A percentile compares a stretch with the other conserved stretches of the same genome.
Conservation (phyloP, 306 rosid species). For the Rosa persica region DNA sequence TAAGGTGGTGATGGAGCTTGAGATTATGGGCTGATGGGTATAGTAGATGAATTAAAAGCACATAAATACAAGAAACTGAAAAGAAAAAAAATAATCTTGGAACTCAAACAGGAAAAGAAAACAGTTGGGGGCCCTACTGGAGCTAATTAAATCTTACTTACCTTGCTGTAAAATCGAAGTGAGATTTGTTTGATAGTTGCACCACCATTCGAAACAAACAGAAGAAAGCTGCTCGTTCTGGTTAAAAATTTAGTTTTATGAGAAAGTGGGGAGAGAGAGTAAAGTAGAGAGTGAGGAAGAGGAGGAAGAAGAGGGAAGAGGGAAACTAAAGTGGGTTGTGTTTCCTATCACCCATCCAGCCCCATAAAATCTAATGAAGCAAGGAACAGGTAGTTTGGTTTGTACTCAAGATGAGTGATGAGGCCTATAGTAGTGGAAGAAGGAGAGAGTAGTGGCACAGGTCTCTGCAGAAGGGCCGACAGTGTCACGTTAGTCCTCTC, state of each 20-base stretch:
- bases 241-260: slow-evolving; percentile 9
- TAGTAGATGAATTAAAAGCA: neutral
- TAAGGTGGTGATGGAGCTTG: slow-evolving; percentile 32
- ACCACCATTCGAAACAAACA: slow-evolving; percentile 16
- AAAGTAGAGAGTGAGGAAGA: slow-evolving; percentile 2
- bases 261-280: slow-evolving; percentile 21
- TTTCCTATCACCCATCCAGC: slow-evolving; percentile 79
- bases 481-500: slow-evolving; percentile 76
- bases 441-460: slow-evolving; percentile 7
- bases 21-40: slow-evolving; percentile 4
- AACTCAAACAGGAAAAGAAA: slow-evolving; percentile 17
- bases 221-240: slow-evolving; percentile 2
- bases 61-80: neutral
- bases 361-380: slow-evolving; percentile 35
- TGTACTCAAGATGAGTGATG: slow-evolving; percentile 43
- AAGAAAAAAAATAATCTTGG: neutral
- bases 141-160: slow-evolving; percentile 27
- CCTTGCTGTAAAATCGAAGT: slow-evolving; percentile 27
- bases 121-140: slow-evolving; percentile 38
- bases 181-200: slow-evolving; percentile 39
- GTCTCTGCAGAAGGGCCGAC: slow-evolving; percentile 66
- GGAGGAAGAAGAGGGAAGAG: neutral
- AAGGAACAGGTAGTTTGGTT: slow-evolving; percentile 41
- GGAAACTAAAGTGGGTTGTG: slow-evolving; percentile 32
- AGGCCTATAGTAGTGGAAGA: neutral